Base-by-base conservation (phyloP, 768 basidiomycete genomes). In the Collybia mongolica region DNA sequence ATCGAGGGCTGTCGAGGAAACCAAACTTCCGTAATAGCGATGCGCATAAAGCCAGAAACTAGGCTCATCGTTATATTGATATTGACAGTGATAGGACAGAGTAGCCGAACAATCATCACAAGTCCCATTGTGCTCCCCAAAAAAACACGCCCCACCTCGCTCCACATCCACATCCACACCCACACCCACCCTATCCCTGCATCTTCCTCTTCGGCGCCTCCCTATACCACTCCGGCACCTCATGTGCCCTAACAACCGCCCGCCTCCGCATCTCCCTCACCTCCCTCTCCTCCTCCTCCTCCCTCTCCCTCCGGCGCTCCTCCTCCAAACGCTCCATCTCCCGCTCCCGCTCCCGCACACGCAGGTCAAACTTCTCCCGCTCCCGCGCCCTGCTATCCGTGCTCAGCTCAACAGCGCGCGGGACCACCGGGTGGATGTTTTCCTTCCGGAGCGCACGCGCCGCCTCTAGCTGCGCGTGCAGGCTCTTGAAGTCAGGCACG, bases 161-260 rank as follows among this genome's bases (percentile, higher is more conserved):
- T 6, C 32, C 14, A 11, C 32, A 41, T 20, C 39, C 39, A 39
- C 15, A 29, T 46, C 23, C 43, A 40, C 26, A 29, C 51, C 43
- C 39, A 48, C 39, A 12, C 39, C 46, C 20, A 23, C 32, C 44
- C 24, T 26, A 24, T 46, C 49, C 44, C 44, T 57, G 32, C 51
- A 38, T 44, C 49, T 28, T 67, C 62, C 72, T 80, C 77, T 76
- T 88, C 57, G 86, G 86, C 63, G 78, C 81, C 38, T 77, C 76
- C 56, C 78, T 82, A 59, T 90, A 90, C 88, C 88, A 90, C 55
- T 82, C 84, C 9, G 88, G 88, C 20, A 90, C 75, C 58, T 80
- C 80, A 62, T 89, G 75, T 40, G 88, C 88, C 65, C 73, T 81
- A 19, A 85, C 84, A 40, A 90, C 69, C 15, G 84, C 77, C 55